These are phyloP conservation scores for Dactylorhiza incarnata DNA, from an alignment of 106 monocot species.

Conservation along the genomic window DNA sequence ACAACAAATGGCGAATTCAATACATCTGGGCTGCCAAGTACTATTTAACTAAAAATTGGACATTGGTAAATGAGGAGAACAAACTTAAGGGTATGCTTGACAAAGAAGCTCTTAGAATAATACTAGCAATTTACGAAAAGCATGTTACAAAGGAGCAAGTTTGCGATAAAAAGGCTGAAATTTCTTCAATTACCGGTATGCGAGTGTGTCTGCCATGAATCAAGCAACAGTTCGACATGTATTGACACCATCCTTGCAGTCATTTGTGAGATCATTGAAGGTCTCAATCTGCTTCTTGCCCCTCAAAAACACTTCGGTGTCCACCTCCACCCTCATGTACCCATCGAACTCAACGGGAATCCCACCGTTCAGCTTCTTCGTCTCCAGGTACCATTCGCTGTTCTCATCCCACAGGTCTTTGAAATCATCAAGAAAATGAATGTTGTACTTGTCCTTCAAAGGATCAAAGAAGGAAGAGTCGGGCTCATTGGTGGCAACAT, in stretches of 20 bases:
- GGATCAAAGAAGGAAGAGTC: slow-evolving; percentile 57
- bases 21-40: too few relatives aligned
- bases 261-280: slow-evolving; percentile 74
- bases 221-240: slow-evolving; percentile 34
- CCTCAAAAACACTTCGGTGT: slow-evolving; percentile 77
- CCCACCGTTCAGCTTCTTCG: slow-evolving; percentile 60
- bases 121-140: neutral
- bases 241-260: slow-evolving; percentile 76
- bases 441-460: slow-evolving; percentile 60
- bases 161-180: neutral
- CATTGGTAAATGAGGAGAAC: neutral
- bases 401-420: slow-evolving; percentile 77
- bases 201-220: neutral
- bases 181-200: neutral
- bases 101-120: neutral
- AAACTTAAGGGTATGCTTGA: neutral
- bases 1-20: neutral
- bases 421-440: slow-evolving; percentile 75
- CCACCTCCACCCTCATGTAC: slow-evolving; percentile 78
- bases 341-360: slow-evolving; percentile 81
- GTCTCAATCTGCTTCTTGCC: slow-evolving; percentile 91
- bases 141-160: neutral
- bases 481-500: slow-evolving; percentile 61
- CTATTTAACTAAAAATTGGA: too few relatives aligned
- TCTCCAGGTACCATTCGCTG: slow-evolving; percentile 81